Base-by-base conservation (phyloP, 2,329 filamentous ascomycete genomes). In the Xylariomycetidae sp. region DNA sequence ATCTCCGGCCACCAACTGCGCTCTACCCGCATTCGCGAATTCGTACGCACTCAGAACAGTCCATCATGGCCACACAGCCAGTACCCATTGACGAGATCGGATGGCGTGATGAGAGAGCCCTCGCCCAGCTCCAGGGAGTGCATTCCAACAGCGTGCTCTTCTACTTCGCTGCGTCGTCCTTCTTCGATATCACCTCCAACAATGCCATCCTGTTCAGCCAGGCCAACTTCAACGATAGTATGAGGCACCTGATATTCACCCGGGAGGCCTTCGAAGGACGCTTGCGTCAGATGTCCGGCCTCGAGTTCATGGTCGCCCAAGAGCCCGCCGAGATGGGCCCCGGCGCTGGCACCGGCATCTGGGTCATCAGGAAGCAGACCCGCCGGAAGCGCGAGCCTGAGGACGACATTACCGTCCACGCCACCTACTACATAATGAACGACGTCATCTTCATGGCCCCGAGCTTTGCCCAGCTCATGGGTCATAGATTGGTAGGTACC, bases 301-400 rank as follows among this genome's bases (percentile, higher is more conserved):
- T 82, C 29, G 79, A 83, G 59, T 83, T 77, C 52, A 67, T 80
- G 31, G 76, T 83, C 32, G 75, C 74, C 23, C 72, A 81, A 50
- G 74, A 79, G 44, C 77, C 76, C 1, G 74, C 75, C 18, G 76
- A 81, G 55, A 76, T 70, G 48, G 72, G 67, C 0, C 75, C 74
- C 0, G 75, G 74, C n/a, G 64, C 60, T 23, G 70, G 70, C 15
- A 81, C 77, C 0, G 78, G 77, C 18, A 76, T 82, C 7, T 83
- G 78, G 78, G 74, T 82, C 18, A 80, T 83, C 46, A 71, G 76
- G 49, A 82, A 82, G 63, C 79, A 83, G 58, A 76, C 70, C 17
- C 64, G 79, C 31, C 66, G 72, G 39, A 79, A 79, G 59, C 62
- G 67, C 10, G 63, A 67, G 25, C 64, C 65, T 5, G 71, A 76